These are phyloP conservation scores for Ceratobasidium sp. DNA, from an alignment of 1,284 basidiomycete genomes.

Conservation along the genomic window DNA sequence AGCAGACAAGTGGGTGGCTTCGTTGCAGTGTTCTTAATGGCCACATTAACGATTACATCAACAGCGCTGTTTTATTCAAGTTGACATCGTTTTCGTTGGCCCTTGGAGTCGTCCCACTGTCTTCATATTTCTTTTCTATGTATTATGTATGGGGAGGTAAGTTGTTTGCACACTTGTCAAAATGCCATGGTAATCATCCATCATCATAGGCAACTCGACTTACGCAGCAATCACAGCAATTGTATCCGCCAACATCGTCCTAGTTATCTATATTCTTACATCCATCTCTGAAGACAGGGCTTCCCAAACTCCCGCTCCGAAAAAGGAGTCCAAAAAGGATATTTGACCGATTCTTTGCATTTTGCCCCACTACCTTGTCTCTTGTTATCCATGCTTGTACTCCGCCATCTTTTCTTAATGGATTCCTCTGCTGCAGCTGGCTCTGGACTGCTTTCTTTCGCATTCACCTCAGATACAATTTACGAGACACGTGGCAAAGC, in stretches of 20 bases:
- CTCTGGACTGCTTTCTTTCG: not conserved
- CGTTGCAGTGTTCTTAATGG: not conserved
- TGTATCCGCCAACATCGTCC: conserved; percentile 82
- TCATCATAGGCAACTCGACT: conserved; percentile 76
- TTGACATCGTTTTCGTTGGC: conserved; percentile 80
- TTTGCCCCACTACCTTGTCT: not conserved
- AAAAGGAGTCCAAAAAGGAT: conserved; percentile 48
- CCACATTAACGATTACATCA: no score
- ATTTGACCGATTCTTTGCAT: conserved; percentile 40
- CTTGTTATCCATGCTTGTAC: conserved; percentile 5
- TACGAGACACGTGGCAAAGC: not conserved
- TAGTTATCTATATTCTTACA: conserved; percentile 81
- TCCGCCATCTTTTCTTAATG: conserved; percentile 17
- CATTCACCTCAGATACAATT: no score
- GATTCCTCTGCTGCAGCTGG: not conserved
- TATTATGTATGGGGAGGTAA: conserved; percentile 62
- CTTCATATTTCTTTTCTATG: conserved; percentile 79
- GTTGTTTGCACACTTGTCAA: not conserved
- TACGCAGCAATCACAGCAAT: conserved; percentile 88
- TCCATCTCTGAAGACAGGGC: conserved; percentile 78
- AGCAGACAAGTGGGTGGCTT: conserved; percentile 62
- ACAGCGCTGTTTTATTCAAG: conserved; percentile 82
- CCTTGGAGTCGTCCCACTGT: conserved; percentile 68
- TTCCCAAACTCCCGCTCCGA: conserved; percentile 28
- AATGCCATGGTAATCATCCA: conserved; percentile 6